A percentile compares a stretch with the other conserved stretches of the same genome.
Evolutionary conservation across 192 early-diverging fungal species (phyloP).

Genomic region (Coemansia guatemalensis): DNA sequence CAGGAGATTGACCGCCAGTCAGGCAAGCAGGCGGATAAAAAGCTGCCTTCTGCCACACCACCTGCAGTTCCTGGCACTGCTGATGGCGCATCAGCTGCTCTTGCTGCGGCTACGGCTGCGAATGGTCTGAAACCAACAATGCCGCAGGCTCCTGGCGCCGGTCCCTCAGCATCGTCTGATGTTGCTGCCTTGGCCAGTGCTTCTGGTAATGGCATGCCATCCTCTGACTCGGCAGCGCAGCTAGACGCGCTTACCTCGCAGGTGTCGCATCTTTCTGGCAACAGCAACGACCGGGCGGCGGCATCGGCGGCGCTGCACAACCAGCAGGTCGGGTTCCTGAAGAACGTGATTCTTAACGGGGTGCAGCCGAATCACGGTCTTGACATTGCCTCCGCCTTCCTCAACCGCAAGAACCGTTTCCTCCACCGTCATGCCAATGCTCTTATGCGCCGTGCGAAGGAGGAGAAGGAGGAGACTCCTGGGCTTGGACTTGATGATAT

Average conservation of each 20-base stretch:
- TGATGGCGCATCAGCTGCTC: conserved; percentile 1
- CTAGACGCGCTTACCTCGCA: conserved; percentile 44
- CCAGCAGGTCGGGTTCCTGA: conserved; percentile 52
- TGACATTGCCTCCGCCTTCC: conserved; percentile 32
- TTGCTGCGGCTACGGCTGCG: neutral
- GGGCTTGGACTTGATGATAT: conserved; percentile 39
- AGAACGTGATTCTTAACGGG: conserved; percentile 44
- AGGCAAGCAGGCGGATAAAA: neutral
- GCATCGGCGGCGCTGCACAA: conserved; percentile 49
- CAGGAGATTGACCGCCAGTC: conserved; percentile 49
- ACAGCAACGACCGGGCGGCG: conserved; percentile 17
- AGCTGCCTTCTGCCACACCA: conserved; percentile 1
- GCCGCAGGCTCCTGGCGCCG: conserved; percentile 3
- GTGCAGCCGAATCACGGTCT: conserved; percentile 26
- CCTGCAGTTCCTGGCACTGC: neutral
- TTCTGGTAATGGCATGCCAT: conserved; percentile 33
- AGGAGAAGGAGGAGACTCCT: conserved; percentile 15
- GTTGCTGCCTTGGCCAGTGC: conserved; percentile 24
- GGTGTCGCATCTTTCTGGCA: conserved; percentile 42
- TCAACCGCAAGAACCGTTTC: conserved; percentile 42
- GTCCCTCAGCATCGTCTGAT: neutral
- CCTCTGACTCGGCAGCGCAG: conserved; percentile 39
- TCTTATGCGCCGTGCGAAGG: conserved; percentile 22
- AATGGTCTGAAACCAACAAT: neutral
- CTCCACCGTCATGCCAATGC: conserved; percentile 27